phyloP scores from a whole-genome alignment of 768 basidiomycete species.

The Nidularia pulvinata region DNA sequence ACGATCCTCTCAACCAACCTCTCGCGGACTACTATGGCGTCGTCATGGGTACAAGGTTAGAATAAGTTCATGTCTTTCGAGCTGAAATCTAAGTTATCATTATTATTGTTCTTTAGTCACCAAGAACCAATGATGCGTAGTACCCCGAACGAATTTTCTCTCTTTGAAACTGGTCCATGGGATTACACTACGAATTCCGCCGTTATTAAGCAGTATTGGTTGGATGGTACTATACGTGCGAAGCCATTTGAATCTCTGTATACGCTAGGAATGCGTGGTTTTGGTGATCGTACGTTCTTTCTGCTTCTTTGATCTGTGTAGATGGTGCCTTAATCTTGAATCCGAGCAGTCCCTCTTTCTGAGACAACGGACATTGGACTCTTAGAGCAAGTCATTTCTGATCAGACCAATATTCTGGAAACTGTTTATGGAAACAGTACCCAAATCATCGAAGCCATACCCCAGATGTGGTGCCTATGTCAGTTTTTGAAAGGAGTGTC shows the following conservation, averaged over 20 bases:
- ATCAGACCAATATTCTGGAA: constrained; percentile 62
- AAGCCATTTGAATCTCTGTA: constrained; percentile 61
- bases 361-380: constrained; percentile 47
- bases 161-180: constrained; percentile 59
- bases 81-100: neutral
- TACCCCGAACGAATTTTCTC: constrained; percentile 63
- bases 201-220: constrained; percentile 62
- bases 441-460: constrained; percentile 42
- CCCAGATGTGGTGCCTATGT: constrained; percentile 70
- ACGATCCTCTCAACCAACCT: constrained; percentile 60
- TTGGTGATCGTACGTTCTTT: constrained; percentile 42
- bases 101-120: constrained; percentile 33
- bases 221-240: constrained; percentile 56
- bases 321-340: neutral
- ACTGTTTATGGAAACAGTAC: constrained; percentile 45
- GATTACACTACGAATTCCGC: constrained; percentile 57
- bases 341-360: constrained; percentile 44
- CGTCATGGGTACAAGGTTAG: constrained; percentile 68
- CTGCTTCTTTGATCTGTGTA: neutral
- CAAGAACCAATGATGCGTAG: constrained; percentile 79
- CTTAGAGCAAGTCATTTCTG: constrained; percentile 53
- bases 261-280: constrained; percentile 72
- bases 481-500: constrained; percentile 5
- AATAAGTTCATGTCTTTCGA: neutral
- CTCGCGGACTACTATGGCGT: constrained; percentile 66